Evolutionary conservation across 257 asterid species (phyloP).

Genomic region (Ophiorrhiza pumila): DNA sequence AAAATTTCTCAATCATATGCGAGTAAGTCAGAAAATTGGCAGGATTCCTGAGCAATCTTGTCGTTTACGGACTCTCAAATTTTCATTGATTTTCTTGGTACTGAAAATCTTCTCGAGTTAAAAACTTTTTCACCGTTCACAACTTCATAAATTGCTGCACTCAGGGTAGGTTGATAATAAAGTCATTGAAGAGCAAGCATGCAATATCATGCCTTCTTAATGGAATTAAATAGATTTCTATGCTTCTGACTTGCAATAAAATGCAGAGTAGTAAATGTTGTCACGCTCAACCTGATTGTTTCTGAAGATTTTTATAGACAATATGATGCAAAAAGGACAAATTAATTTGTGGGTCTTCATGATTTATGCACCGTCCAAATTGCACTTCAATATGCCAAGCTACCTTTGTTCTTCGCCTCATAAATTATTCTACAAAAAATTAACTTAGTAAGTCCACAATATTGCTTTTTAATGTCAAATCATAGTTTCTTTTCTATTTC

Average conservation of each 20-base stretch:
- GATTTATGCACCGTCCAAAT: conserved; percentile 8
- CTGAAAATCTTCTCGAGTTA: background rate
- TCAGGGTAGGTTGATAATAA: conserved; percentile 4
- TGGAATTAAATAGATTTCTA: background rate
- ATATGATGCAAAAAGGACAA: conserved; percentile 4
- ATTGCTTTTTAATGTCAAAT: background rate
- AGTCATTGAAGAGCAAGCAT: background rate
- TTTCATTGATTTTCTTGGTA: background rate
- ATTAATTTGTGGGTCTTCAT: conserved; percentile 31
- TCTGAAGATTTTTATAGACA: conserved; percentile 6
- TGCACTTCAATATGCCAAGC: conserved; percentile 6
- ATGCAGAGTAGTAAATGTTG: background rate
- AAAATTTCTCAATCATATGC: background rate
- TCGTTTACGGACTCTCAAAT: conserved; percentile 1
- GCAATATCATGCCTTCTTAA: background rate
- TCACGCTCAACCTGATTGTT: background rate
- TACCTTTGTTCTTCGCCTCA: background rate
- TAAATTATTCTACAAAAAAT: background rate
- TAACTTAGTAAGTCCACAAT: background rate
- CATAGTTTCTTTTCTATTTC: background rate
- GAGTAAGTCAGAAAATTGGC: background rate
- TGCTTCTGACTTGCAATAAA: conserved; percentile 1
- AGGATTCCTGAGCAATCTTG: background rate
- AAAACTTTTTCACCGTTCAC: background rate
- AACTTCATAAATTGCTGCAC: background rate